A percentile compares a stretch with the other conserved stretches of the same genome.
Conservation (phyloP, 371 early-diverging fungal genomes). For the Antonospora locustae region DNA sequence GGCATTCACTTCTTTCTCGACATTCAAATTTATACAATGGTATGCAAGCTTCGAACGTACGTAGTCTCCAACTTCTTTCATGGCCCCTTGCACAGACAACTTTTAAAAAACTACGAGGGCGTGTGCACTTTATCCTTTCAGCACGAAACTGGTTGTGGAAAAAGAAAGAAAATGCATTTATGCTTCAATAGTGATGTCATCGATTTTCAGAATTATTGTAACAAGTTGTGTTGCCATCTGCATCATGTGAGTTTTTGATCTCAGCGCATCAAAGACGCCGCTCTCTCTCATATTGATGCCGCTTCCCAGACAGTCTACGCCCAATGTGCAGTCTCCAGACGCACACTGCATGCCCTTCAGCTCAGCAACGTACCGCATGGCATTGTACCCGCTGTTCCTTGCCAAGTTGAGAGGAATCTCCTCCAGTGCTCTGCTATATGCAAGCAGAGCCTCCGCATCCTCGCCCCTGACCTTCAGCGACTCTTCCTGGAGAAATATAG, state of each 20-base stretch:
- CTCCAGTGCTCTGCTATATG: constrained; percentile 84
- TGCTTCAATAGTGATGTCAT: constrained; percentile 55
- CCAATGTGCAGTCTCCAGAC: constrained; percentile 68
- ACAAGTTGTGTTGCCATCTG: constrained; percentile 92
- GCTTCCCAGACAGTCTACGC: constrained; percentile 79
- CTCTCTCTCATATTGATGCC: constrained; percentile 86
- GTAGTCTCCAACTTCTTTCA: constrained; percentile 5
- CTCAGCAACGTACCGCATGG: constrained; percentile 77
- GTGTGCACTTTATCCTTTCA: no score
- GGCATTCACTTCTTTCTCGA: constrained; percentile 6
- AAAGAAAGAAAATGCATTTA: neutral
- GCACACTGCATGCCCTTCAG: constrained; percentile 76
- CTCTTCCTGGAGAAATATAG: constrained; percentile 55
- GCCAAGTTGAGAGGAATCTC: constrained; percentile 85
- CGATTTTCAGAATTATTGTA: constrained; percentile 70
- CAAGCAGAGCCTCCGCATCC: constrained; percentile 45
- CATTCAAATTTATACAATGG: constrained; percentile 5
- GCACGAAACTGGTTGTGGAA: neutral
- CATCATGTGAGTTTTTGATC: constrained; percentile 91
- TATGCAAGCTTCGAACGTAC: constrained; percentile 3
- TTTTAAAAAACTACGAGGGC: neutral
- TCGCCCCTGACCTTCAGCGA: constrained; percentile 6
- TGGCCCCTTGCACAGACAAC: neutral
- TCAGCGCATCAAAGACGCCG: constrained; percentile 87
- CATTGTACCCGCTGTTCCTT: constrained; percentile 79